Evolutionary conservation across 2,329 filamentous ascomycete species (phyloP), one percentile per base, ranked within the genome.

Genomic region (Neonectria hederae): DNA sequence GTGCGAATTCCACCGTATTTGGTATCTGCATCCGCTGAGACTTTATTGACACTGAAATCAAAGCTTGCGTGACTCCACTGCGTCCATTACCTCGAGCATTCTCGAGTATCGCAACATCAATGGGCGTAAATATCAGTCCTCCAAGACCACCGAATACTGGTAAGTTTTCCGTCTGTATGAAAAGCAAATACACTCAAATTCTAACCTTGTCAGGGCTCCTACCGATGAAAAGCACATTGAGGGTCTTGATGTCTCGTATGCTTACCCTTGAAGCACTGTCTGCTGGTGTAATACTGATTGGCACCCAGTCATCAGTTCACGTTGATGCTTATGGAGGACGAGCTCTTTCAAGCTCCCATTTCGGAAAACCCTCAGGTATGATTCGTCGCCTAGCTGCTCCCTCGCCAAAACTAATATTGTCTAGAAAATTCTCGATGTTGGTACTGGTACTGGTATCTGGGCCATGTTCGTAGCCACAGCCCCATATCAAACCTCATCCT

Each of bases 381-480:
- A 8, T 13, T 1, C 10, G 2, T 2, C 14, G 21, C 11, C 6
- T 1, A 2, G 1, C 17, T 17, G 2, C n/a, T 13, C 45, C n/a
- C n/a, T 46, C 24, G 4, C 3, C 9, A 8, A 7, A 21, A 40
- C 57, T 64, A 9, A 70, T 45, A 4, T 2, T 17, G 2, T 4
- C 3, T 43, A 69, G 66, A 66, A 52, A 43, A 59, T 76, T 11
- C 76, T 88, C 22, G 85, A 87, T 67, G 76, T 87, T n/a, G 84
- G 85, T 28, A 88, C 86, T 5, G 87, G 87, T 11, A 86, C 85
- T 2, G 86, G 87, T 3, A 83, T 86, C 65, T 88, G 86, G 86
- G 82, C 85, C 10, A 75, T 71, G 72, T 62, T 24, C 14, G 55
- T 38, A 30, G 35, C 30, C 7, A 22, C 17, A 9, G 11, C 8